phyloP scores from a whole-genome alignment of 2,329 filamentous ascomycete genomes.

The Fusarium sp. region DNA sequence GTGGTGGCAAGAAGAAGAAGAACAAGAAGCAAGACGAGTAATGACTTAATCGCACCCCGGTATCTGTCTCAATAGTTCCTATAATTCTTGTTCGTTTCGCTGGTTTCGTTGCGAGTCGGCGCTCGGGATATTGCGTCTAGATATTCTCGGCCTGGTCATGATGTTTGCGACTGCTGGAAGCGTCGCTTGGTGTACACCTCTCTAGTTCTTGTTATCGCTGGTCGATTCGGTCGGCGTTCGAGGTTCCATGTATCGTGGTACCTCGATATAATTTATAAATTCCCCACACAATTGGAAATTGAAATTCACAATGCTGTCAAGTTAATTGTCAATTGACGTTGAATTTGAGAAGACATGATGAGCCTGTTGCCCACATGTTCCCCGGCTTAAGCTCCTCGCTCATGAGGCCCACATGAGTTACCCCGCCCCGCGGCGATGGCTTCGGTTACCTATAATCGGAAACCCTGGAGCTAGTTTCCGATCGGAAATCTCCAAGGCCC shows the following conservation, averaged over 20 bases:
- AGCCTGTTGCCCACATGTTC: background rate
- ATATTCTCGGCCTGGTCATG: constrained; percentile 49
- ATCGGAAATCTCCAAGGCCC: background rate
- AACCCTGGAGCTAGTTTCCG: background rate
- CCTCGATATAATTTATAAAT: constrained; percentile 38
- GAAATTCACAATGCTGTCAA: background rate
- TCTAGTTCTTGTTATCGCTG: constrained; percentile 33
- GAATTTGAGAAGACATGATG: background rate
- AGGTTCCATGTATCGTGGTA: constrained; percentile 24
- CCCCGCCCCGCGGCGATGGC: constrained; percentile 17
- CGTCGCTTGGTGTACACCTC: constrained; percentile 42
- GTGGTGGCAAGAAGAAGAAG: constrained; percentile 74
- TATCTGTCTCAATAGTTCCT: constrained; percentile 54
- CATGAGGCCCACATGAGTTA: constrained; percentile 4
- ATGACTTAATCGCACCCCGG: constrained; percentile 35
- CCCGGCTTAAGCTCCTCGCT: background rate
- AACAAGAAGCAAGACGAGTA: constrained; percentile 67
- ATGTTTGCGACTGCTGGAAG: constrained; percentile 39
- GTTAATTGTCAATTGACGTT: background rate
- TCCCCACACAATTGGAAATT: background rate
- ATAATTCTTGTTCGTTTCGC: constrained; percentile 51
- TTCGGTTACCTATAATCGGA: constrained; percentile 1
- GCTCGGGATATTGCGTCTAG: constrained; percentile 55
- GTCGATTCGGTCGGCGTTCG: constrained; percentile 25
- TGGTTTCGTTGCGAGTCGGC: constrained; percentile 52